Evolutionary conservation across 225 moss, liverwort and hornwort genomes (phyloP).

Genomic region (Anthoceros angustus): DNA sequence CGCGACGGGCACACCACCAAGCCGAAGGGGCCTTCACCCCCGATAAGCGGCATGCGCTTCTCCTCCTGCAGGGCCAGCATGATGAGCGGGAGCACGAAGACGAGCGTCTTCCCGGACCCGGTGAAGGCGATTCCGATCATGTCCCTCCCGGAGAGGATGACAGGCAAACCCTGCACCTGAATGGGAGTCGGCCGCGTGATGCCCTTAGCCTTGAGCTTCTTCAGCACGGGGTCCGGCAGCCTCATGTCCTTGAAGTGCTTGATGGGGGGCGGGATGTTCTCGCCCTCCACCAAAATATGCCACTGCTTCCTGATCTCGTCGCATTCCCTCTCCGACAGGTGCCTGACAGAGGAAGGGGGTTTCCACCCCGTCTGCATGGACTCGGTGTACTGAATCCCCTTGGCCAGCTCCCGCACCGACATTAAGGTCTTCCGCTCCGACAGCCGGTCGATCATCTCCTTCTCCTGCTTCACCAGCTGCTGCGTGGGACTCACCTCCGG

Average conservation of each 20-base stretch:
- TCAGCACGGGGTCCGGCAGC: background rate
- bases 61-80: constrained; percentile 1
- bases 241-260: constrained; percentile 4
- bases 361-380: constrained; percentile 3
- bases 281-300: constrained; percentile 1
- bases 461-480: constrained; percentile 2
- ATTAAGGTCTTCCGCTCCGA: constrained; percentile 2
- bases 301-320: constrained; percentile 2
- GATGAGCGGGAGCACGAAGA: background rate
- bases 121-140: constrained; percentile 1
- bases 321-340: background rate
- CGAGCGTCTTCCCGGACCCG: constrained; percentile 2
- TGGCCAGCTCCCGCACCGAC: constrained; percentile 4
- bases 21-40: background rate
- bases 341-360: background rate
- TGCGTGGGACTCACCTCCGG: constrained; percentile 3
- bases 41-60: background rate
- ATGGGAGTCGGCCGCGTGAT: constrained; percentile 4
- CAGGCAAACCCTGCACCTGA: background rate
- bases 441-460: constrained; percentile 1
- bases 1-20: background rate
- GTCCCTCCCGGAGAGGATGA: constrained; percentile 2
- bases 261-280: constrained; percentile 3
- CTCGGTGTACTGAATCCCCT: constrained; percentile 4
- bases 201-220: background rate